Evolutionary conservation across 164 flowering plant genomes (phyloP), one percentile per base, ranked within the genome.

Genomic region (Euptelea pleiosperma): DNA sequence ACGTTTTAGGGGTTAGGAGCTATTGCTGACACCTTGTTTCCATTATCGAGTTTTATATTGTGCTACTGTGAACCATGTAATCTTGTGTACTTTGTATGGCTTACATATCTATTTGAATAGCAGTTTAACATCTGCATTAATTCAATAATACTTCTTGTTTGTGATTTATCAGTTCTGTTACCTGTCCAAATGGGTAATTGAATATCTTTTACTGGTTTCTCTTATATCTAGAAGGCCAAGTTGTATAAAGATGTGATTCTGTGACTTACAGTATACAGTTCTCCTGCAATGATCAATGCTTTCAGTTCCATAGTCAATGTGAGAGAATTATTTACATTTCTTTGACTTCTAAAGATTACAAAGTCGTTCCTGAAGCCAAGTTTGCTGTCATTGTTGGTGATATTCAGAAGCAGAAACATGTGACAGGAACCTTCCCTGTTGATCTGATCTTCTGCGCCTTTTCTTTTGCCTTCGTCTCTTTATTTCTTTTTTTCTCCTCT

Each of bases 381-480:
- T 28, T 50, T 24, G 29, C 0, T 16, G 12, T 34, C 16, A 12
- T n/a, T 6, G 18, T 14, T 42, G 14, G 10, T 61, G 33, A 16
- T 25, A 5, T 31, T 71, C 54, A 77, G 77, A 75, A 77, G 70
- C 83, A 81, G 67, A 68, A 79, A 65, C 73, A 78, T 14, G 29
- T 43, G 24, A 44, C 49, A 16, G 76, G 81, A 52, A 49, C 48
- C 35, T 69, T 64, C 12, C 84, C 80, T 2, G 71, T 71, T 44
- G 77, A 57, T 66, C 78, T 68, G 26, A 82, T 70, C 62, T 55
- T 76, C 33, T 64, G 68, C 8, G 82, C 90, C 66, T 71, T 79
- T n/a, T 81, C 79, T 68, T 70, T 81, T 18, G 69, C 77, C 21
- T 51, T 30, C 6, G 66, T 19, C 57, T 82, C 88, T 22, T 81